Base-by-base conservation (phyloP, 2,329 filamentous ascomycete genomes). In the Escovopsis sp. region DNA sequence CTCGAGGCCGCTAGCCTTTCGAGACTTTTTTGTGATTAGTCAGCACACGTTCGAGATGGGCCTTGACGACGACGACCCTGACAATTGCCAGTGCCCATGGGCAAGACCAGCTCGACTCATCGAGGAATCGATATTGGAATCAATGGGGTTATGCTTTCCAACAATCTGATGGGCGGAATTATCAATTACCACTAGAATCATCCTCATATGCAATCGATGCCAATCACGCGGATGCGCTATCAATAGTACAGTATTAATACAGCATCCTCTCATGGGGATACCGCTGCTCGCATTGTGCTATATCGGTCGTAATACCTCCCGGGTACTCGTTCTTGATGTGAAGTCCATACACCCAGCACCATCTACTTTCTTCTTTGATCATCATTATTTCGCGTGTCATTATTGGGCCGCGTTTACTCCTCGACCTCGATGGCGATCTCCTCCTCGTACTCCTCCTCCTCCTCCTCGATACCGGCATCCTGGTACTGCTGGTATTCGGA, bases 401-500 rank as follows among this genome's bases (percentile, higher is more conserved):
- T 19, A n/a, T 28, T 8, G 18, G 36, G 10, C 18, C 12, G 23
- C 9, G 12, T 36, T 45, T 45, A 45, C 44, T 45, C 44, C 3
- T 45, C 44, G 32, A 28, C 19, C 44, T 45, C 44, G 10, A 9
- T 34, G 65, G 79, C 79, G 52, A 72, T 75, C 68, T 94, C 88
- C 74, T 91, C 86, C 59, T 82, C 83, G 64, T 93, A 88, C 65
- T 94, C 87, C 72, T 94, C 88, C 71, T 96, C 89, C 58, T 86
- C 89, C 70, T 98, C 91, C 48, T 91, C 93, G 68, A 95, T 79
- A 60, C 85, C 85, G 64, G 91, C 91, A 68, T 98, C 91, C 80
- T 98, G 91, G 81, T 98, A 98, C 71, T 98, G 91, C 80, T 96
- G 91, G 77, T 98, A 98, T 70, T 98, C 91, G 49, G 87, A 94